Base-by-base conservation (phyloP, 139 green algal genomes). In the Chlamydomonas applanata region DNA sequence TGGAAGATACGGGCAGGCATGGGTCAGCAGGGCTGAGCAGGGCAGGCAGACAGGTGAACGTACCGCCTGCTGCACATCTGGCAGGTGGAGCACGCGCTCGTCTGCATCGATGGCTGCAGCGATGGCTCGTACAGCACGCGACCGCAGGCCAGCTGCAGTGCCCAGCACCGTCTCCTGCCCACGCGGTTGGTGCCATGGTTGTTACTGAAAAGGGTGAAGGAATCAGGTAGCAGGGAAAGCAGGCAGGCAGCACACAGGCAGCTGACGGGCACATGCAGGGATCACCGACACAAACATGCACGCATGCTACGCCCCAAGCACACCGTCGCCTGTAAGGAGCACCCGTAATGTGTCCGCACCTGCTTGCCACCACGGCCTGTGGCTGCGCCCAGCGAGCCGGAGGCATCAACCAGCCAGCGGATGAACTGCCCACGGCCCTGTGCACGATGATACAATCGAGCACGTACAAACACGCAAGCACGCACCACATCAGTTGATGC, bases 51-150 rank as follows among this genome's bases (percentile, higher is more conserved):
- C 36, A 27, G 33, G 25, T 54, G 34, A 25, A 53, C 66, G 4
- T 59, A 74, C 52, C 34, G 68, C 54, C 53, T 52, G 49, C 52
- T 91, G 84, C 25, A 97, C 85, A 0, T 84, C 75, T 1, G 73
- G 22, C 60, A 85, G 29, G 2, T 57, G 60, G 32, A 97, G 81
- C 49, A 95, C 70, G 0, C 74, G 62, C 16, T 87, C 67, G 54
- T 97, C 90, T 19, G 75, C 82, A 66, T 91, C 79, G 1, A 92
- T 85, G 27, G 89, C 85, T 2, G 73, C 72, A 1, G 79, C 88
- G 27, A 97, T 75, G 52, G 88, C 85, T 72, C 89, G 91, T 54
- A 96, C 77, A 1, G 87, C 84, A 36, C 89, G 88, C 45, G 82
- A 79, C 1, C 89, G 85, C 20, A 82, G 82, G 7, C n/a, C 53